phyloP scores from a whole-genome alignment of 345 rosid genomes.

The Punica granatum region DNA sequence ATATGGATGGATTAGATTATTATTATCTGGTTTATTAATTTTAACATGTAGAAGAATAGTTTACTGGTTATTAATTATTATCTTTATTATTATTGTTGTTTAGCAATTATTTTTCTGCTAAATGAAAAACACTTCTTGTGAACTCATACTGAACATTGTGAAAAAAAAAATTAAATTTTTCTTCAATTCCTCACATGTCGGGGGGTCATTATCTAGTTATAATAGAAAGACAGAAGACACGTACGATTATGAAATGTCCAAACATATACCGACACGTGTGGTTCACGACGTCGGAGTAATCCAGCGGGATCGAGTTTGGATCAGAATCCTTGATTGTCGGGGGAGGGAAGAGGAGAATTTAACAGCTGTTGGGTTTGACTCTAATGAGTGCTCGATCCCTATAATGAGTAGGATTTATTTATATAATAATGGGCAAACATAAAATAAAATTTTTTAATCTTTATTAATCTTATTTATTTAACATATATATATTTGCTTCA shows the following conservation, averaged over 20 bases:
- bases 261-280: not conserved
- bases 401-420: not conserved
- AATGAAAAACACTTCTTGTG: too few species aligned
- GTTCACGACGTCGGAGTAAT: not conserved
- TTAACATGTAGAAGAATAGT: too few species aligned
- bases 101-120: too few species aligned
- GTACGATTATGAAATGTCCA: not conserved
- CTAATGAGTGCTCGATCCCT: not conserved
- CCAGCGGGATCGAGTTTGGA: not conserved
- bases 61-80: too few species aligned
- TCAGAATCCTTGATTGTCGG: not conserved
- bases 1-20: too few species aligned
- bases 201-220: too few species aligned
- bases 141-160: too few species aligned
- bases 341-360: too few species aligned
- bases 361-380: not conserved
- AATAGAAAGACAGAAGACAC: not conserved
- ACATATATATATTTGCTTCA: conserved; percentile 2
- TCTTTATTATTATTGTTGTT: too few species aligned
- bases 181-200: too few species aligned
- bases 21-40: too few species aligned
- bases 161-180: too few species aligned
- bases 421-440: not conserved
- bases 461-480: not conserved
- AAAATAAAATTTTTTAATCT: not conserved